Conservation (phyloP, 768 basidiomycete genomes). For the Imleria badia region DNA sequence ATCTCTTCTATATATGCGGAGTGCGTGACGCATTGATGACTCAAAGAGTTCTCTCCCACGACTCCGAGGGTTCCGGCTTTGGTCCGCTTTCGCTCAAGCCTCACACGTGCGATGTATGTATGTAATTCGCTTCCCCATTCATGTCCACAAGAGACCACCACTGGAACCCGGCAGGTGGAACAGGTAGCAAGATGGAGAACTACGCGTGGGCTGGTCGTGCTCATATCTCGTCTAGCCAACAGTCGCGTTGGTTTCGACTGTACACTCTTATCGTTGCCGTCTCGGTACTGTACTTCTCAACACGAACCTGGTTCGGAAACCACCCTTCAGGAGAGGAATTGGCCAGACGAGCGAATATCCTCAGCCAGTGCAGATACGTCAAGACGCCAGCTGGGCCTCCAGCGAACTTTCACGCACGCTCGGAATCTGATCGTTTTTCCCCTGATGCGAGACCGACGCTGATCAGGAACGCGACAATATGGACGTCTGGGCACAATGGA, state of each 20-base stretch:
- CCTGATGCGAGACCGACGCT: slow-evolving; percentile 61
- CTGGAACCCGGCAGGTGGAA: no score
- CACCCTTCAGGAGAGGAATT: slow-evolving; percentile 8
- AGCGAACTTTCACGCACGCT: slow-evolving; percentile 46
- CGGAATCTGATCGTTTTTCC: slow-evolving; percentile 64
- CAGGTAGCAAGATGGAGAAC: neutral
- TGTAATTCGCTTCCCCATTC: no score
- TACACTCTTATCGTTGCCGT: slow-evolving; percentile 5
- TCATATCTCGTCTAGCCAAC: neutral
- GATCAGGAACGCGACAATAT: slow-evolving; percentile 75
- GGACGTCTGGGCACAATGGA: slow-evolving; percentile 76
- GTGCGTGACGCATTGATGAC: no score
- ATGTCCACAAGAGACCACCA: no score
- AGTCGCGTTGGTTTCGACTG: slow-evolving; percentile 4
- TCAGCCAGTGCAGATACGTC: slow-evolving; percentile 46
- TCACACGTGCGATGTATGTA: no score
- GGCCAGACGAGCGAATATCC: slow-evolving; percentile 21
- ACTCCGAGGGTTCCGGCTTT: no score
- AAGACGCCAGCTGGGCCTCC: slow-evolving; percentile 43
- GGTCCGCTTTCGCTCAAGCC: no score
- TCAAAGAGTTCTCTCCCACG: no score
- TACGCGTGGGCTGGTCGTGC: neutral
- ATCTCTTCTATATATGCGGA: no score
- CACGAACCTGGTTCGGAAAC: neutral
- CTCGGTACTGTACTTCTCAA: slow-evolving; percentile 4